Evolutionary conservation across 345 rosid species (phyloP).

Genomic region (Theobroma cacao): DNA sequence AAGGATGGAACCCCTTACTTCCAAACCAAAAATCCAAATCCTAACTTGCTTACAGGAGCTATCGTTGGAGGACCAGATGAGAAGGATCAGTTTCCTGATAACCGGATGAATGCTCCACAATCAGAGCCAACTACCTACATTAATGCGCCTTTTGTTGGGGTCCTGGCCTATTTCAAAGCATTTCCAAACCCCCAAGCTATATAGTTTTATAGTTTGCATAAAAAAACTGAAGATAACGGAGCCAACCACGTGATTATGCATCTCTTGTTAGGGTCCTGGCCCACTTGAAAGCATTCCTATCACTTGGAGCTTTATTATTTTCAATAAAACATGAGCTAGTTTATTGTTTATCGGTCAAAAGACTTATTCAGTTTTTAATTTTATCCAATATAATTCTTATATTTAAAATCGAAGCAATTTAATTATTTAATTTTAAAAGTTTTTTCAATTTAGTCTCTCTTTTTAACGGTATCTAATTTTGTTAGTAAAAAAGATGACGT

Average conservation of each 20-base stretch:
- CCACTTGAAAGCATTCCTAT: conserved; percentile 25
- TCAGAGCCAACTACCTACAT: conserved; percentile 67
- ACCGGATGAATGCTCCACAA: conserved; percentile 24
- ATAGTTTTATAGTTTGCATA: not conserved
- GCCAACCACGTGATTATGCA: conserved; percentile 31
- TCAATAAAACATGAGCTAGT: too few relatives aligned
- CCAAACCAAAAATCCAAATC: conserved; percentile 31
- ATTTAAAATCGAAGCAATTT: too few relatives aligned
- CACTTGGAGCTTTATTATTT: too few relatives aligned
- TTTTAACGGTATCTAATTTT: too few relatives aligned
- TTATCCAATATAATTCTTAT: too few relatives aligned
- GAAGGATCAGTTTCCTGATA: conserved; percentile 39
- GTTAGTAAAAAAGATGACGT: too few relatives aligned
- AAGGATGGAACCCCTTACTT: conserved; percentile 39
- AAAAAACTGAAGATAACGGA: not conserved
- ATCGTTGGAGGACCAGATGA: conserved; percentile 54
- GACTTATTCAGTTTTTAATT: too few relatives aligned
- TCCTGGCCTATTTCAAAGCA: conserved; percentile 46
- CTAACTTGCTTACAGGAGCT: conserved; percentile 52
- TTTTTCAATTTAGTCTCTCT: too few relatives aligned
- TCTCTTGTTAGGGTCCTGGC: conserved; percentile 60
- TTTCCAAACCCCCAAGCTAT: not conserved
- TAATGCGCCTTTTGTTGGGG: conserved; percentile 65
- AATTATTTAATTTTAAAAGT: too few relatives aligned
- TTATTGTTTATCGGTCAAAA: too few relatives aligned